These are phyloP conservation scores for Colletotrichum cuscutae DNA, from an alignment of 2,329 filamentous ascomycete species.

Conservation along the genomic window DNA sequence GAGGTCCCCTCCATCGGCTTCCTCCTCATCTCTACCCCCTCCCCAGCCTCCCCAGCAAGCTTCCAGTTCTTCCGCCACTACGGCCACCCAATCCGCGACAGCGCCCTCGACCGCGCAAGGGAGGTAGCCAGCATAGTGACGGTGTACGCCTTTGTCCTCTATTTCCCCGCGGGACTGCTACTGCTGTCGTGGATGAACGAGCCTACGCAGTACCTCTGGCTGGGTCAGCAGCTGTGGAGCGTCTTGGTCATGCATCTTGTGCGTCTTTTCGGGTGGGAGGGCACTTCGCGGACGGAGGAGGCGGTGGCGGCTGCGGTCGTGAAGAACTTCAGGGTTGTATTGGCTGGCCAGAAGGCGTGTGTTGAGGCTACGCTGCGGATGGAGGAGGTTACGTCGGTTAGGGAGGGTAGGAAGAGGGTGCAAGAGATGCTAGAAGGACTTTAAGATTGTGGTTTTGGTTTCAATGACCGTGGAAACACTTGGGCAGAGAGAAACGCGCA, in stretches of 20 bases:
- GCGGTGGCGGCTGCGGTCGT: neutral
- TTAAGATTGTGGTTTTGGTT: neutral
- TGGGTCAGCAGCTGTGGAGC: conserved; percentile 37
- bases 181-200: conserved; percentile 34
- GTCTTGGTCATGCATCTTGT: conserved; percentile 36
- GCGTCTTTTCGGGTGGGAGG: neutral
- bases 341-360: neutral
- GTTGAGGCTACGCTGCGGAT: neutral
- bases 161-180: neutral
- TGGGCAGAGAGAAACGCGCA: no score
- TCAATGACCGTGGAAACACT: neutral
- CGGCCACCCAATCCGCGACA: neutral
- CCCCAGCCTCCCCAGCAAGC: neutral
- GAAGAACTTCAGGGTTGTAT: neutral
- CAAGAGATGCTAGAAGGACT: neutral
- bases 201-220: conserved; percentile 37
- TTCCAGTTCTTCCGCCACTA: conserved; percentile 38
- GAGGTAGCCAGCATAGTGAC: neutral
- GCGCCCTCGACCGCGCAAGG: neutral
- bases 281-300: neutral
- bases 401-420: neutral
- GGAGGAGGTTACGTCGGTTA: neutral
- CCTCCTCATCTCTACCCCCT: conserved; percentile 35
- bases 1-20: conserved; percentile 35
- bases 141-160: neutral